phyloP scores from a whole-genome alignment of 257 asterid genomes.

The Prunella vulgaris region DNA sequence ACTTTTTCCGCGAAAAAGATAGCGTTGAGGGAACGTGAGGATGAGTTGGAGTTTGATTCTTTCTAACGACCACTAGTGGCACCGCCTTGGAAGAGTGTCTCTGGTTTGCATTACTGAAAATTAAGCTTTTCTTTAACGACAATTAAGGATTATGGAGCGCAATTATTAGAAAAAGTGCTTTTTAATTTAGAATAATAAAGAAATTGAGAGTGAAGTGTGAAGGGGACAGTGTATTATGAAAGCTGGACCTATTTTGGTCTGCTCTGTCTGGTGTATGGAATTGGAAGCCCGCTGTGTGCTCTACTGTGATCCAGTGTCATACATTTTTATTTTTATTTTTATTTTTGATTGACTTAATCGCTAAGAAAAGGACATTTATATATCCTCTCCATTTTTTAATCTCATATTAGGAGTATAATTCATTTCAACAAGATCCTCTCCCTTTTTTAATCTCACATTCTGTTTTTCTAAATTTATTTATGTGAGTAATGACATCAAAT shows the following conservation, averaged over 20 bases:
- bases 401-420: too few relatives aligned
- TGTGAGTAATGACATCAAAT: too few relatives aligned
- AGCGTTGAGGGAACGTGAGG: slow-evolving; percentile 42
- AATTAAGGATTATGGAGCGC: background rate
- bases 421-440: too few relatives aligned
- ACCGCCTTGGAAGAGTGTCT: slow-evolving; percentile 28
- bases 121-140: background rate
- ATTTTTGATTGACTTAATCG: slow-evolving; percentile 1
- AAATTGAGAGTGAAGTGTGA: background rate
- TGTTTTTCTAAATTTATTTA: background rate
- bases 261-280: background rate
- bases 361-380: slow-evolving; percentile 13
- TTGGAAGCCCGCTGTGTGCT: slow-evolving; percentile 18
- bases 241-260: background rate
- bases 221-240: background rate
- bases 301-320: slow-evolving; percentile 8
- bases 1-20: background rate
- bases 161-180: background rate
- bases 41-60: slow-evolving; percentile 41
- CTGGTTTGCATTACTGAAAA: background rate
- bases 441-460: background rate
- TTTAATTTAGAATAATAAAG: slow-evolving; percentile 3
- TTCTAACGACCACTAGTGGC: slow-evolving; percentile 36
- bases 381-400: background rate
- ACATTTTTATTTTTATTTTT: background rate